These are phyloP conservation scores for Lodderomyces theae DNA, from an alignment of 1,139 yeast species.

Conservation along the genomic window DNA sequence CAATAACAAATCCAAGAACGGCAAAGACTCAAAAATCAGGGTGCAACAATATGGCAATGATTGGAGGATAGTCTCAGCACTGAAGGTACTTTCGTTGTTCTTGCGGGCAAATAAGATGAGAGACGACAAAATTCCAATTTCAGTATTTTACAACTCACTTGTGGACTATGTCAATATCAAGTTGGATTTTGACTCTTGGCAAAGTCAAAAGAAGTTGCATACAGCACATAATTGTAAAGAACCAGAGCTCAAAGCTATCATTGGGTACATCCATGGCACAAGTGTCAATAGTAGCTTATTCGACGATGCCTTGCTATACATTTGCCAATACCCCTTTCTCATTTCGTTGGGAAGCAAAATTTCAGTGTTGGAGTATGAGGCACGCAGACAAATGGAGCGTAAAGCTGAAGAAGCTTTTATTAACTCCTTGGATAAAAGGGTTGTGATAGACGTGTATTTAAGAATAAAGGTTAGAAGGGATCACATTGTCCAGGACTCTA, in stretches of 20 bases:
- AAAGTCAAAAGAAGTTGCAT: conserved; percentile 27
- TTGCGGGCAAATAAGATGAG: conserved; percentile 51
- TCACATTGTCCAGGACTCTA: conserved; percentile 70
- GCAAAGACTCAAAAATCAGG: conserved; percentile 44
- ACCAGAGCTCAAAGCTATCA: conserved; percentile 38
- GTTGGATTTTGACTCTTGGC: conserved; percentile 86
- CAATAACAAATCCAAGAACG: conserved; percentile 14
- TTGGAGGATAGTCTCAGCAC: conserved; percentile 77
- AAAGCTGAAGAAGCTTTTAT: conserved; percentile 90
- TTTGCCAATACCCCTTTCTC: conserved; percentile 83
- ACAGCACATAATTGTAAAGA: conserved; percentile 11
- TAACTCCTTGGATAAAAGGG: conserved; percentile 62
- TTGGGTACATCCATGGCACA: conserved; percentile 48
- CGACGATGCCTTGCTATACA: conserved; percentile 41
- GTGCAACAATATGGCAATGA: conserved; percentile 69
- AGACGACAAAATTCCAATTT: conserved; percentile 35
- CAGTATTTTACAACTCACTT: conserved; percentile 72
- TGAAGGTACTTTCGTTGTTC: conserved; percentile 54
- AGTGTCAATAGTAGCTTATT: conserved; percentile 20
- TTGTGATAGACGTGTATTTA: conserved; percentile 64
- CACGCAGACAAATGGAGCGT: conserved; percentile 76
- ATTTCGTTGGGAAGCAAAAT: conserved; percentile 82
- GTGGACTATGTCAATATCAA: conserved; percentile 76
- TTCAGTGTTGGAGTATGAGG: conserved; percentile 76
- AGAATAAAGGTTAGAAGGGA: conserved; percentile 66